A percentile compares a stretch with the other conserved stretches of the same genome.
phyloP scores from a whole-genome alignment of 2,329 filamentous ascomycete genomes.

The Aaosphaeria arxii region DNA sequence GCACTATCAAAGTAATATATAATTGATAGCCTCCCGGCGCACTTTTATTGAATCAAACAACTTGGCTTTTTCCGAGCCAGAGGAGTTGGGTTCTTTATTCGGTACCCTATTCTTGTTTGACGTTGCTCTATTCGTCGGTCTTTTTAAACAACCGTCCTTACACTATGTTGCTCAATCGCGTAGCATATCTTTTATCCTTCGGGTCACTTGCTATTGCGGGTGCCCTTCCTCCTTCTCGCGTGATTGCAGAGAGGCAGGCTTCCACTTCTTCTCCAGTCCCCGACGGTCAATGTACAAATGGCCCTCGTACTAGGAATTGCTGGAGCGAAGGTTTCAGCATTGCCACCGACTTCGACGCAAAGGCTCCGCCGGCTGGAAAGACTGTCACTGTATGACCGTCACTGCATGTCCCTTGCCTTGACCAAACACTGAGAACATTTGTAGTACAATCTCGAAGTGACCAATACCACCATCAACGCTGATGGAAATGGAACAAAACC shows the following conservation, averaged over 20 bases:
- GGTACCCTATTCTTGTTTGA: no score
- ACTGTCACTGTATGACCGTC: conserved; percentile 22
- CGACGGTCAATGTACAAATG: conserved; percentile 40
- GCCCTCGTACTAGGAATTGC: conserved; percentile 38
- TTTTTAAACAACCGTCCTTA: not conserved
- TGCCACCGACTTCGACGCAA: conserved; percentile 45
- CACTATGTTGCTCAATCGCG: conserved; percentile 22
- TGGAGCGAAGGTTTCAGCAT: conserved; percentile 45
- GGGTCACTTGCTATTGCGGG: conserved; percentile 22
- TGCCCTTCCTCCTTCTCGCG: conserved; percentile 18
- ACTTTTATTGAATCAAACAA: no score
- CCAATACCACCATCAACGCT: conserved; percentile 40
- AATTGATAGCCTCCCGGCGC: no score
- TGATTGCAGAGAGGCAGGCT: conserved; percentile 23
- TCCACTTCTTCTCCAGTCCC: conserved; percentile 10
- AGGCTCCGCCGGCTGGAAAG: conserved; percentile 39
- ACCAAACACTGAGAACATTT: not conserved
- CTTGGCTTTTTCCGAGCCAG: no score
- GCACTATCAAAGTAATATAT: no score
- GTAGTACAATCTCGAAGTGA: conserved; percentile 39
- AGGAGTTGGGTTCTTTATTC: no score
- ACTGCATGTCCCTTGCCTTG: not conserved
- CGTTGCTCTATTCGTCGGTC: no score
- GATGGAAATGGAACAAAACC: conserved; percentile 37
- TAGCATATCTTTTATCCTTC: conserved; percentile 22